phyloP scores from a whole-genome alignment of 164 flowering plant genomes.

The Houttuynia cordata region DNA sequence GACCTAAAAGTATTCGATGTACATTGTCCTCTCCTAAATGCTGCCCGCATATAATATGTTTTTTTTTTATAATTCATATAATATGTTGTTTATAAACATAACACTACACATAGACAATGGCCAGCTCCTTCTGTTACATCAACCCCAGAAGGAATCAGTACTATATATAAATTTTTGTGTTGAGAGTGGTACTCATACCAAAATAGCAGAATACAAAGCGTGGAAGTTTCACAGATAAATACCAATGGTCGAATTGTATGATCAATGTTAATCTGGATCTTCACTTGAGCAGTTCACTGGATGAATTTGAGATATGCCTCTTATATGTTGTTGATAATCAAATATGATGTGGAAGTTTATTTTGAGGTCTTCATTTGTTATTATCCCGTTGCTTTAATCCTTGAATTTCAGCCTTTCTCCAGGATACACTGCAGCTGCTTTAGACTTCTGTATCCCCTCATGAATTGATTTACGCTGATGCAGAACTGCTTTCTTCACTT shows the following conservation, averaged over 20 bases:
- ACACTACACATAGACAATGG: too few species aligned
- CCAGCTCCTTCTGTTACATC: too few species aligned
- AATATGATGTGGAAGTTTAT: neutral
- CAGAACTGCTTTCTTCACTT: neutral
- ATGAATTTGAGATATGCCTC: too few species aligned
- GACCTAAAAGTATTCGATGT: too few species aligned
- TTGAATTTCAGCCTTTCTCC: constrained; percentile 1
- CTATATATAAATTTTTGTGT: too few species aligned
- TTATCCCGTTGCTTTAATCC: neutral
- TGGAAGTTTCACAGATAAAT: neutral
- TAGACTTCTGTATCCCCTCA: neutral
- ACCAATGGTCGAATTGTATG: neutral
- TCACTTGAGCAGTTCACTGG: neutral
- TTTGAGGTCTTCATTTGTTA: neutral
- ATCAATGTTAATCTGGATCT: neutral
- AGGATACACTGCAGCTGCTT: neutral
- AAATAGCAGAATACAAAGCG: neutral
- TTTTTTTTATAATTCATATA: too few species aligned
- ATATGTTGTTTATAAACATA: too few species aligned
- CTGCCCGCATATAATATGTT: too few species aligned
- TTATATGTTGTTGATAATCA: neutral
- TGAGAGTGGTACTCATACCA: too few species aligned
- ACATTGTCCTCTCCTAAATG: too few species aligned
- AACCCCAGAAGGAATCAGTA: too few species aligned
- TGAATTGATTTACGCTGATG: neutral